Conservation (phyloP, 1,139 yeast genomes). For the Chernovozyma aurita region DNA sequence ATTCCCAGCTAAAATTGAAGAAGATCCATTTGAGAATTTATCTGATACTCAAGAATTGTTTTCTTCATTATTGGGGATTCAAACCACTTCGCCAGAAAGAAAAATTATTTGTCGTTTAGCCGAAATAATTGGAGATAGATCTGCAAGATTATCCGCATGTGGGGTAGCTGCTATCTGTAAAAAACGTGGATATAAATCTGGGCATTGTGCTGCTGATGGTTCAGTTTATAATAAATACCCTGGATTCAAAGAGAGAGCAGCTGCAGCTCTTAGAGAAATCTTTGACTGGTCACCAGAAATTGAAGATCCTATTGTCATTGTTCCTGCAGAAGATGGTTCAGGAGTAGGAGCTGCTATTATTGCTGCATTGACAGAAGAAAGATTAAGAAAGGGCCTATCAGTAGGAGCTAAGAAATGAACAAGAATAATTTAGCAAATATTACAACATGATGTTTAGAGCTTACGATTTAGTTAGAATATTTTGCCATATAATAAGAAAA, state of each 20-base stretch:
- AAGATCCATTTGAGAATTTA: constrained; percentile 85
- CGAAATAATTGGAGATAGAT: constrained; percentile 85
- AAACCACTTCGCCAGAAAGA: constrained; percentile 75
- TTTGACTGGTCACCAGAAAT: constrained; percentile 68
- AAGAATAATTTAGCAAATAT: too few relatives aligned
- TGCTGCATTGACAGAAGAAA: constrained; percentile 85
- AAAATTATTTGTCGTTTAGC: constrained; percentile 77
- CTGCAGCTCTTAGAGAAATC: constrained; percentile 82
- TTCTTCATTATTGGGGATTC: constrained; percentile 50
- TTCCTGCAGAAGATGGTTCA: constrained; percentile 95
- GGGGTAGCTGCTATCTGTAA: constrained; percentile 94
- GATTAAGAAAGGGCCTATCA: constrained; percentile 66
- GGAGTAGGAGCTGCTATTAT: constrained; percentile 98
- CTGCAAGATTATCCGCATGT: constrained; percentile 89
- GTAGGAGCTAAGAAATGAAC: constrained; percentile 52
- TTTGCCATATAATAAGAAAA: too few relatives aligned
- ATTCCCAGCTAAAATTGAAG: constrained; percentile 80
- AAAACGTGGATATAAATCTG: constrained; percentile 73
- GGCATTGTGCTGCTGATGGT: constrained; percentile 96
- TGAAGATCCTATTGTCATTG: constrained; percentile 71
- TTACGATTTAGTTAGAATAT: too few relatives aligned
- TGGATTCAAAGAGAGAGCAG: constrained; percentile 84
- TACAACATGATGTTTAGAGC: too few relatives aligned
- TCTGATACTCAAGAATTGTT: constrained; percentile 70
- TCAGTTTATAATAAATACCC: constrained; percentile 94